Conservation (phyloP, 176 grass and related monocot genomes). For the Triticum timopheevii region DNA sequence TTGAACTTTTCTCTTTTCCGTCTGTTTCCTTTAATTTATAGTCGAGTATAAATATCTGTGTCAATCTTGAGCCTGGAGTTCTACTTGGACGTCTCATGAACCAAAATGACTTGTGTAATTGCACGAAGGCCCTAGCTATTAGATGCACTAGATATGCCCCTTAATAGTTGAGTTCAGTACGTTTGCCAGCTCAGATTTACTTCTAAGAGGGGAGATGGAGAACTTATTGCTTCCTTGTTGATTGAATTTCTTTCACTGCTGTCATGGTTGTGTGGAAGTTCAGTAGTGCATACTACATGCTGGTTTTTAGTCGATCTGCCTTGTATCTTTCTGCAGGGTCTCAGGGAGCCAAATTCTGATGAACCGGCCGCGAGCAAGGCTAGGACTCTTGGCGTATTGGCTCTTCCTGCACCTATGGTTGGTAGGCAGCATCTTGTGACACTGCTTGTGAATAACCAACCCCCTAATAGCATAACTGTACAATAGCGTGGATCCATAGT, state of each 20-base stretch:
- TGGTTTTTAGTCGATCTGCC: slow-evolving; percentile 3
- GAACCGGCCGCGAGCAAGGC: slow-evolving; percentile 77
- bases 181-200: neutral
- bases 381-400: slow-evolving; percentile 74
- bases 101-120: slow-evolving; percentile 15
- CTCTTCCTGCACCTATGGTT: slow-evolving; percentile 87
- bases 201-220: neutral
- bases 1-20: neutral
- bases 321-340: slow-evolving; percentile 66
- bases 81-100: neutral
- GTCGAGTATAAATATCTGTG: neutral
- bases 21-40: neutral
- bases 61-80: neutral
- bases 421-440: slow-evolving; percentile 76
- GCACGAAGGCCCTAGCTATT: neutral
- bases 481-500: slow-evolving; percentile 42
- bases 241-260: neutral
- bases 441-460: slow-evolving; percentile 12
- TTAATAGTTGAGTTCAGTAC: neutral
- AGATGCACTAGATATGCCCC: neutral
- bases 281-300: neutral
- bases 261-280: slow-evolving; percentile 14
- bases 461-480: slow-evolving; percentile 55
- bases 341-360: slow-evolving; percentile 81
- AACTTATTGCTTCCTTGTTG: neutral